These are phyloP conservation scores for Penicillium sp. DNA, from an alignment of 2,329 filamentous ascomycete genomes.

Conservation along the genomic window DNA sequence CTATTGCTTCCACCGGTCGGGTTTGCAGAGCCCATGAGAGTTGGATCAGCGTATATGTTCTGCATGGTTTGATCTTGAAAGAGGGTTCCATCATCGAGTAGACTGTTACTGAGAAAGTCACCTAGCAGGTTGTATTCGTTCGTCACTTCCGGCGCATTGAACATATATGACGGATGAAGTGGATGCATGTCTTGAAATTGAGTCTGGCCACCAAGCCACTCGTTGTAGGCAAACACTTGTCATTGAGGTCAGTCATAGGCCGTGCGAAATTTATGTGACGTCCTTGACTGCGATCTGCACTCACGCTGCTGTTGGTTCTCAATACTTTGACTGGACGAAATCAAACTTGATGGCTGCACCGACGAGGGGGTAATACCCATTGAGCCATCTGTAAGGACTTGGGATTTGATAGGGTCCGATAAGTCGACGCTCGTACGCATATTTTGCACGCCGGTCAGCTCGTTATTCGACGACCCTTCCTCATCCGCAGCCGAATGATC, in stretches of 20 bases:
- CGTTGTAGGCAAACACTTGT: conserved; percentile 73
- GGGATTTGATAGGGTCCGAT: conserved; percentile 47
- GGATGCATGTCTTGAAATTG: conserved; percentile 92
- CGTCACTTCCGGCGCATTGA: conserved; percentile 85
- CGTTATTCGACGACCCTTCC: conserved; percentile 44
- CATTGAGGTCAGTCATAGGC: conserved; percentile 21
- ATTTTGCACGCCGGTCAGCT: conserved; percentile 40
- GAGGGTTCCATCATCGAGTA: conserved; percentile 75
- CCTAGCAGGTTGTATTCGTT: conserved; percentile 96
- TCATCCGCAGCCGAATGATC: conserved; percentile 56
- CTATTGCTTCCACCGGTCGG: conserved; percentile 27
- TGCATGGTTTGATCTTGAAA: conserved; percentile 61
- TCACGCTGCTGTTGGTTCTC: conserved; percentile 67
- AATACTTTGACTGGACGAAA: conserved; percentile 60
- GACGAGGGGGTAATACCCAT: conserved; percentile 55
- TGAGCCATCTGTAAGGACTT: conserved; percentile 37
- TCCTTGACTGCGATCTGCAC: conserved; percentile 32
- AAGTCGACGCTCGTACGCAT: conserved; percentile 53
- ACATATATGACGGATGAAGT: conserved; percentile 91
- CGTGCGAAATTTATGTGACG: conserved; percentile 2
- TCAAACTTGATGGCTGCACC: conserved; percentile 58
- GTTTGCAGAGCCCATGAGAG: conserved; percentile 43
- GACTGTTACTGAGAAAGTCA: conserved; percentile 88
- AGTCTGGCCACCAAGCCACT: conserved; percentile 71
- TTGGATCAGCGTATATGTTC: conserved; percentile 56